Conservation (phyloP, 2,329 filamentous ascomycete genomes). For the Talaromyces sp. region DNA sequence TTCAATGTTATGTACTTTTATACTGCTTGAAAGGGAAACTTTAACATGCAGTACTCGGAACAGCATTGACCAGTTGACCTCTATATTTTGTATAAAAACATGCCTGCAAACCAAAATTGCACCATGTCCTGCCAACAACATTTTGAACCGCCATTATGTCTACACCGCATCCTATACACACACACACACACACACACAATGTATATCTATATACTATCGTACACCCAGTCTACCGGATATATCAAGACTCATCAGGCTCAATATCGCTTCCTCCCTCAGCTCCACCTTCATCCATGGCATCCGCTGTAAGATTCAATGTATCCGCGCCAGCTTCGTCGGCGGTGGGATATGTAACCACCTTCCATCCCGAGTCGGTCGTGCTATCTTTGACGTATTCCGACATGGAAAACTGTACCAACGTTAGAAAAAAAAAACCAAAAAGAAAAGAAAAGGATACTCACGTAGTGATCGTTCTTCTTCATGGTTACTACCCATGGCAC, state of each 20-base stretch:
- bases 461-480: conserved; percentile 99
- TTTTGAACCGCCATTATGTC: background rate
- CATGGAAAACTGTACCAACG: conserved; percentile 52
- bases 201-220: background rate
- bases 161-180: too few species aligned
- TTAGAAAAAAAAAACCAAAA: conserved; percentile 9
- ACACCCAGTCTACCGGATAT: background rate
- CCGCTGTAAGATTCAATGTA: conserved; percentile 40
- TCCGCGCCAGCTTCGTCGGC: conserved; percentile 36
- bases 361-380: conserved; percentile 52
- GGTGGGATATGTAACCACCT: conserved; percentile 51
- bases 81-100: background rate
- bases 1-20: too few species aligned
- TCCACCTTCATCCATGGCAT: conserved; percentile 42
- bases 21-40: too few species aligned
- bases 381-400: conserved; percentile 60
- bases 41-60: too few species aligned
- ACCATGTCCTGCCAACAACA: too few species aligned
- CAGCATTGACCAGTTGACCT: background rate
- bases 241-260: conserved; percentile 29
- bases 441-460: conserved; percentile 24
- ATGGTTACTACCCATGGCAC: conserved; percentile 99
- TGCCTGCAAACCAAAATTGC: background rate
- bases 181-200: background rate
- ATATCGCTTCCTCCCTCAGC: conserved; percentile 33